phyloP scores from a whole-genome alignment of 2,329 filamentous ascomycete species.

The Calonectria multiphialidica region DNA sequence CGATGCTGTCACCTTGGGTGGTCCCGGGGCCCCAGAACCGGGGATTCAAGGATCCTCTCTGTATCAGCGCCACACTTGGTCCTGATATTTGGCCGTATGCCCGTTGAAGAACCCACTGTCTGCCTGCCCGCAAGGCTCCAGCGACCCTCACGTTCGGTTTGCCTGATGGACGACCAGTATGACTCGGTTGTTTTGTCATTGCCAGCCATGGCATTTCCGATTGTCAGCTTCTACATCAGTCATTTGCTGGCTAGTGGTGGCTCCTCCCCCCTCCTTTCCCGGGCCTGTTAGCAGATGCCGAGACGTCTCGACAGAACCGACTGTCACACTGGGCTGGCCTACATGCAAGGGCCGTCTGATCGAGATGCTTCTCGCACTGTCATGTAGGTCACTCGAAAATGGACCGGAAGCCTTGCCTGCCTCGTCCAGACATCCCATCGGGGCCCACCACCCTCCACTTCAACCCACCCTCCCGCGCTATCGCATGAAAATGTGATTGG shows the following conservation, averaged over 20 bases:
- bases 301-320: constrained; percentile 16
- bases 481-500: constrained; percentile 38
- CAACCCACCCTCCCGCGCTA: constrained; percentile 41
- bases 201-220: constrained; percentile 29
- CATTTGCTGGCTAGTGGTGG: constrained; percentile 23
- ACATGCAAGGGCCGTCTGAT: constrained; percentile 32
- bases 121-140: constrained; percentile 25
- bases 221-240: constrained; percentile 32
- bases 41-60: not conserved
- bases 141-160: constrained; percentile 14
- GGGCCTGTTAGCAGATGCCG: constrained; percentile 9
- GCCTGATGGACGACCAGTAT: constrained; percentile 20
- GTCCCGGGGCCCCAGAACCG: not conserved
- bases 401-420: constrained; percentile 47
- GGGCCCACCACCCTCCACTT: constrained; percentile 30
- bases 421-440: constrained; percentile 36
- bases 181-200: constrained; percentile 36
- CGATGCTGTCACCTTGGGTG: not conserved
- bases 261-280: constrained; percentile 8
- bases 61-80: constrained; percentile 26
- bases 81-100: constrained; percentile 27
- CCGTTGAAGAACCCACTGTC: constrained; percentile 26
- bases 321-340: constrained; percentile 15
- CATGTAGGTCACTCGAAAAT: constrained; percentile 47
- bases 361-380: constrained; percentile 43